These are phyloP conservation scores for Hibiscus tridactylites DNA, from an alignment of 345 rosid genomes.

Conservation along the genomic window DNA sequence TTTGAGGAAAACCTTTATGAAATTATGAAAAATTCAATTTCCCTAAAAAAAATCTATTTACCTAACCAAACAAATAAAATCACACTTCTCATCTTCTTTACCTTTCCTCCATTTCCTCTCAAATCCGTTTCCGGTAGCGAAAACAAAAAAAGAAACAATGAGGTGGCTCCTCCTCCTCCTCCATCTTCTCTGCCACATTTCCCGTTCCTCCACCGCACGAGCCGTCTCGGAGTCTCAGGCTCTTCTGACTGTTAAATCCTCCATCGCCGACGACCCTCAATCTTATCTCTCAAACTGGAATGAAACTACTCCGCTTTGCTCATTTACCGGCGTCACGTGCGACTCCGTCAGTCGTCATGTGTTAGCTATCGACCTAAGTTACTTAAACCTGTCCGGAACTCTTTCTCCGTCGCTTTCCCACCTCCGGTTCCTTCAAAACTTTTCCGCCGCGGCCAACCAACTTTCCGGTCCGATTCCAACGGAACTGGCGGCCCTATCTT, in stretches of 20 bases:
- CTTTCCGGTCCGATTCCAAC: slow-evolving; percentile 66
- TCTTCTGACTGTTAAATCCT: slow-evolving; percentile 65
- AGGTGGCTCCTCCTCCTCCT: slow-evolving; percentile 32
- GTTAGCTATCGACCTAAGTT: slow-evolving; percentile 48
- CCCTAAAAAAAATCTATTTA: no score
- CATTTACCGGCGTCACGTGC: slow-evolving; percentile 66
- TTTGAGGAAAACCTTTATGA: no score
- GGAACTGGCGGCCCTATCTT: slow-evolving; percentile 44
- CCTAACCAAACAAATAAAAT: neutral
- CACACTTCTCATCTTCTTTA: neutral
- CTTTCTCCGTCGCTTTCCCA: slow-evolving; percentile 53
- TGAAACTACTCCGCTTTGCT: slow-evolving; percentile 37
- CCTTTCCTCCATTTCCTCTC: neutral
- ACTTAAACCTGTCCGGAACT: slow-evolving; percentile 57
- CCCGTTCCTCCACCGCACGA: slow-evolving; percentile 23
- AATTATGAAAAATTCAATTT: no score
- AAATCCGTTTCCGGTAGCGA: slow-evolving; percentile 10
- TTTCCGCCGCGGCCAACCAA: slow-evolving; percentile 48
- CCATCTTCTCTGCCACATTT: slow-evolving; percentile 36
- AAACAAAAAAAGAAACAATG: slow-evolving; percentile 26
- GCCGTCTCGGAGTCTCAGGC: slow-evolving; percentile 54
- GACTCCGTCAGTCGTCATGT: slow-evolving; percentile 55
- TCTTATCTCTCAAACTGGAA: slow-evolving; percentile 62
- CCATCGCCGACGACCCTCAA: slow-evolving; percentile 48
- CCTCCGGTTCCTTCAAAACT: slow-evolving; percentile 55